Evolutionary conservation across 106 monocot genomes (phyloP).

Genomic region (Agapanthus africanus): DNA sequence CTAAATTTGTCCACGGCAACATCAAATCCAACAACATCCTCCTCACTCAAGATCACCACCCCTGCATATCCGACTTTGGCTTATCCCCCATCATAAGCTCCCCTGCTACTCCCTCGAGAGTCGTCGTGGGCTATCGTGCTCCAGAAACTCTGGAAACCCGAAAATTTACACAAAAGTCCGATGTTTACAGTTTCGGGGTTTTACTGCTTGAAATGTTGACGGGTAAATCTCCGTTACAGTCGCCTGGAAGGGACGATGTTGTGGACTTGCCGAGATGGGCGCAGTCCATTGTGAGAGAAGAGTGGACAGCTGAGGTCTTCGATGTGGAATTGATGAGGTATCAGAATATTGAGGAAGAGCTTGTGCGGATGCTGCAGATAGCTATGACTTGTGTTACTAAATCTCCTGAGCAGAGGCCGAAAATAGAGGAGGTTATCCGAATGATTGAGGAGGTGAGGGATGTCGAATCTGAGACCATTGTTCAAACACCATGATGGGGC

Average conservation of each 20-base stretch:
- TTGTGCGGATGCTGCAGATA: conserved; percentile 86
- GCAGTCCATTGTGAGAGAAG: conserved; percentile 75
- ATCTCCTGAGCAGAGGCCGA: conserved; percentile 57
- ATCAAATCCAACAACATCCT: conserved; percentile 76
- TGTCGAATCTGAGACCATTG: too few species aligned
- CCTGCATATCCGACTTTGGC: conserved; percentile 47
- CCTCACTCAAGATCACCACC: conserved; percentile 32
- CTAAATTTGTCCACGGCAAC: conserved; percentile 75
- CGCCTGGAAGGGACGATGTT: conserved; percentile 37
- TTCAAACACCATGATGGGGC: too few species aligned
- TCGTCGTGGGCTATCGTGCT: conserved; percentile 53
- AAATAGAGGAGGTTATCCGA: conserved; percentile 55
- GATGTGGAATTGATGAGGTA: conserved; percentile 61
- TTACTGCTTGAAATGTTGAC: conserved; percentile 83
- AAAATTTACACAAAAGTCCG: conserved; percentile 62
- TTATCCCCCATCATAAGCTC: conserved; percentile 40
- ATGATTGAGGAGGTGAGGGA: conserved; percentile 61
- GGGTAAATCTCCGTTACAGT: conserved; percentile 60
- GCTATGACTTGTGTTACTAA: conserved; percentile 73
- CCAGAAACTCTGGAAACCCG: conserved; percentile 54
- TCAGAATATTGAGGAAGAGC: conserved; percentile 69
- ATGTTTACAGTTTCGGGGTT: conserved; percentile 83
- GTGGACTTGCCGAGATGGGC: conserved; percentile 69
- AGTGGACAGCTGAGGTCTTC: conserved; percentile 94
- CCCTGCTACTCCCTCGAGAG: conserved; percentile 23